Evolutionary conservation across 805 yeast genomes (phyloP).

Genomic region (Cyberlindnera xylosilytica): DNA sequence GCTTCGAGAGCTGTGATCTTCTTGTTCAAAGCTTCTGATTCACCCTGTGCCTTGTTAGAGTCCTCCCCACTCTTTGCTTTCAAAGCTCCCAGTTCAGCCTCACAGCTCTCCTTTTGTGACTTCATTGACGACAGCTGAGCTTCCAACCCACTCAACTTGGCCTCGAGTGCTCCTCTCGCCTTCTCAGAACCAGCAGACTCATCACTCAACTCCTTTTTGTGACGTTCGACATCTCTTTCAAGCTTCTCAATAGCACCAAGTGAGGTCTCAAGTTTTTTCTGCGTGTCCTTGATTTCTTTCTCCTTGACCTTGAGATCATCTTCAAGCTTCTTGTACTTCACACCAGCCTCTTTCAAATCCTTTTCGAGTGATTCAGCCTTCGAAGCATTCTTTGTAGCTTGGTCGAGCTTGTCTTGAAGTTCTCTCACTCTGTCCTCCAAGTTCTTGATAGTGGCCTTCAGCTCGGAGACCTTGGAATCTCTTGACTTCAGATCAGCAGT

Average conservation of each 20-base stretch:
- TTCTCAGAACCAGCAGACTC: neutral
- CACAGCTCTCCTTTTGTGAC: slow-evolving; percentile 11
- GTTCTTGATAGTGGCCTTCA: slow-evolving; percentile 2
- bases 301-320: slow-evolving; percentile 2
- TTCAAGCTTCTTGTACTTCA: neutral
- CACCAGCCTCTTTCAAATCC: neutral
- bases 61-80: no score
- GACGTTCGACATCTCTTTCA: slow-evolving; percentile 1
- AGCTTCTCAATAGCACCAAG: slow-evolving; percentile 4
- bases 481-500: slow-evolving; percentile 7
- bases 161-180: neutral
- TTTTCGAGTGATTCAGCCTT: neutral
- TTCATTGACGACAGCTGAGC: slow-evolving; percentile 1
- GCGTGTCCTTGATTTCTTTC: neutral
- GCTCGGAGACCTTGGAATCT: slow-evolving; percentile 6
- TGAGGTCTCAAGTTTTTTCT: slow-evolving; percentile 3
- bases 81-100: neutral
- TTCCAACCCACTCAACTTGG: neutral
- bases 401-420: neutral
- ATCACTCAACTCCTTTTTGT: neutral
- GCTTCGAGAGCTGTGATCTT: no score
- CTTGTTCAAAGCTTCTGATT: no score
- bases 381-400: slow-evolving; percentile 3
- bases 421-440: neutral
- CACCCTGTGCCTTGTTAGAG: no score